phyloP scores from a whole-genome alignment of 208 protist species.

The Spironucleus salmonicida region DNA sequence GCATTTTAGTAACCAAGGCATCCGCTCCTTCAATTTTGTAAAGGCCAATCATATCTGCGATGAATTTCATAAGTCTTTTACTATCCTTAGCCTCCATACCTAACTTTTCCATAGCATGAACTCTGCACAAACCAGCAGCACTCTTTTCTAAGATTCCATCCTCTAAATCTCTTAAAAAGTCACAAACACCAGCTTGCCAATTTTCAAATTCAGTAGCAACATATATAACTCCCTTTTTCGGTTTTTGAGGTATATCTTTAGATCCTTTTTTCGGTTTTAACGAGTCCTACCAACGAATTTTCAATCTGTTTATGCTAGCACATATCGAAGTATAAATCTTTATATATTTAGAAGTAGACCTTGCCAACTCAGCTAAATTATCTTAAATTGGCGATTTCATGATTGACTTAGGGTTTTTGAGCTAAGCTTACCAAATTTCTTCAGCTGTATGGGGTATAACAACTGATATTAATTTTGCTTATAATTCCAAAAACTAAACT shows the following conservation, averaged over 20 bases:
- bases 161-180: background rate
- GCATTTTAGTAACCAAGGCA: background rate
- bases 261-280: conserved; percentile 5
- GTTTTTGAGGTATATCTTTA: background rate
- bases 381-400: background rate
- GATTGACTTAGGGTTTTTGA: background rate
- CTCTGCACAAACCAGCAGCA: background rate
- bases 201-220: background rate
- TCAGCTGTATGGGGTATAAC: conserved; percentile 19
- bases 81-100: background rate
- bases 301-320: background rate
- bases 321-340: background rate
- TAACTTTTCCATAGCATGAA: background rate
- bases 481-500: background rate
- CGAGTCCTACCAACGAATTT: background rate
- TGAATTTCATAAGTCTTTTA: conserved; percentile 4
- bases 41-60: background rate
- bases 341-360: background rate
- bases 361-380: background rate
- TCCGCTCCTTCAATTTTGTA: background rate
- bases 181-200: background rate
- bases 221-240: background rate
- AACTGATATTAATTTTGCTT: background rate
- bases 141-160: background rate
- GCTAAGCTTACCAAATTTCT: background rate